A percentile compares a stretch with the other conserved stretches of the same genome.
Conservation (phyloP, 2,329 filamentous ascomycete species). For the Balansia obtecta region DNA sequence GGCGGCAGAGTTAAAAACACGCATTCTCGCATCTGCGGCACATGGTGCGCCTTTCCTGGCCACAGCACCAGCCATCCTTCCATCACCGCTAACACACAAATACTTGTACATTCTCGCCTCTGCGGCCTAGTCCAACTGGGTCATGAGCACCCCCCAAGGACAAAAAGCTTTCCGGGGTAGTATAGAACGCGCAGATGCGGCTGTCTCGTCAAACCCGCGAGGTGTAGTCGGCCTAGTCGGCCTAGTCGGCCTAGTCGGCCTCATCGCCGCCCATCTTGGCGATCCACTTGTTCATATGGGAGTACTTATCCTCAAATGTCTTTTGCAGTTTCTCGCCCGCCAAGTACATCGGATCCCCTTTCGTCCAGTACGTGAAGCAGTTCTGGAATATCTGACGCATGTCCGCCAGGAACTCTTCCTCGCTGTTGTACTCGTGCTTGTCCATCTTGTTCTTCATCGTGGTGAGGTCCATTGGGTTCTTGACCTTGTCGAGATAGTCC, state of each 20-base stretch:
- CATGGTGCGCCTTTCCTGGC: too few species aligned
- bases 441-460: slow-evolving; percentile 52
- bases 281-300: slow-evolving; percentile 47
- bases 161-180: neutral
- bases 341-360: slow-evolving; percentile 39
- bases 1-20: neutral
- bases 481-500: slow-evolving; percentile 49
- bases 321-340: slow-evolving; percentile 46
- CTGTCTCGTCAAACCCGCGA: neutral
- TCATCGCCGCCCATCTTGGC: slow-evolving; percentile 35
- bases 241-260: slow-evolving; percentile 15
- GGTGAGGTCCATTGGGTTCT: slow-evolving; percentile 47
- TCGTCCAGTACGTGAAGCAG: slow-evolving; percentile 51
- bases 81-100: neutral
- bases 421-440: slow-evolving; percentile 33
- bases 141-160: neutral
- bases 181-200: too few species aligned
- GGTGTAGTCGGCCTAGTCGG: slow-evolving; percentile 21
- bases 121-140: neutral
- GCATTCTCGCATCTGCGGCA: neutral
- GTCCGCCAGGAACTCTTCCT: slow-evolving; percentile 43
- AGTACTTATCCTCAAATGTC: slow-evolving; percentile 46
- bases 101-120: neutral
- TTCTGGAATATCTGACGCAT: slow-evolving; percentile 51
- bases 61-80: neutral